Conservation (phyloP, 192 early-diverging fungal species). For the Martensiomyces pterosporus region DNA sequence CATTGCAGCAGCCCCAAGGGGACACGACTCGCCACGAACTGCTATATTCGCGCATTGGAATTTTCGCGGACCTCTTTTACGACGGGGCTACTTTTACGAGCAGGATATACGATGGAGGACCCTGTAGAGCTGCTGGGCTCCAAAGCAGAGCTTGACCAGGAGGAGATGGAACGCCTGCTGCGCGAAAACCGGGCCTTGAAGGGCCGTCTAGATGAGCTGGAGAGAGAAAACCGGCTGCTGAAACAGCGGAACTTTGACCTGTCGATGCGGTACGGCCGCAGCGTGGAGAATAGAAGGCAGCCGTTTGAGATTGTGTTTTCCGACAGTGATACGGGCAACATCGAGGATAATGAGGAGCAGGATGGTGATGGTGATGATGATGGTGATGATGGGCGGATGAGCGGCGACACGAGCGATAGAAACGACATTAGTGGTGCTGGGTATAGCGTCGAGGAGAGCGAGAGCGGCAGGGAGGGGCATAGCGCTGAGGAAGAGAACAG, state of each 20-base stretch:
- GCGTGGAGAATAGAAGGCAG: slow-evolving; percentile 39
- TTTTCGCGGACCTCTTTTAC: no score
- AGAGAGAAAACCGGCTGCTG: slow-evolving; percentile 48
- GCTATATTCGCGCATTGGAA: no score
- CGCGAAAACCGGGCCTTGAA: slow-evolving; percentile 44
- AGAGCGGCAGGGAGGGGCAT: slow-evolving; percentile 15
- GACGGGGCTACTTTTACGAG: slow-evolving; percentile 1
- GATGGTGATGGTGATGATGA: slow-evolving; percentile 8
- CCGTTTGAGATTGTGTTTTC: slow-evolving; percentile 47
- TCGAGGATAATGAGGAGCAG: background rate
- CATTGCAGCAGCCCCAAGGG: no score
- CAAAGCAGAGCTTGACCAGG: slow-evolving; percentile 51
- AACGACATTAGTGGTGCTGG: slow-evolving; percentile 39
- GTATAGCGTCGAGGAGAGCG: slow-evolving; percentile 41
- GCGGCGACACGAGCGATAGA: slow-evolving; percentile 17
- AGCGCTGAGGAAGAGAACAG: slow-evolving; percentile 11
- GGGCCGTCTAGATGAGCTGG: slow-evolving; percentile 46
- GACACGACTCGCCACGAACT: no score
- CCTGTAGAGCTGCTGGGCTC: slow-evolving; percentile 35
- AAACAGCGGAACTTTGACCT: slow-evolving; percentile 52
- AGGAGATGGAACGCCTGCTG: slow-evolving; percentile 44
- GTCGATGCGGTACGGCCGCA: slow-evolving; percentile 49
- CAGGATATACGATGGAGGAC: slow-evolving; percentile 28
- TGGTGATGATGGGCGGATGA: slow-evolving; percentile 5
- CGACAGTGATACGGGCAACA: slow-evolving; percentile 18